A percentile compares a stretch with the other conserved stretches of the same genome.
Evolutionary conservation across 345 rosid genomes (phyloP).

Genomic region (Eucalyptus leucophloia): DNA sequence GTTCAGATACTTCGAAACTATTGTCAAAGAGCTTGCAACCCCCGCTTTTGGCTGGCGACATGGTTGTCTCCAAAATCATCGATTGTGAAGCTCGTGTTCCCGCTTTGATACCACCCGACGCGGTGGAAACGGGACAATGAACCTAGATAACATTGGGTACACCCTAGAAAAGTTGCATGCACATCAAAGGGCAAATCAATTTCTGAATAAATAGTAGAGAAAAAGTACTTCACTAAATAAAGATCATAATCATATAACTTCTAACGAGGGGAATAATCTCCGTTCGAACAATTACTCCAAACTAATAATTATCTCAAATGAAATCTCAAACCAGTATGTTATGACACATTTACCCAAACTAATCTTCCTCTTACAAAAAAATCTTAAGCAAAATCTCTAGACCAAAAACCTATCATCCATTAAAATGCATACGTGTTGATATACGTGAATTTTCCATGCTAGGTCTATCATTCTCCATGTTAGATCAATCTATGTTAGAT

Average conservation of each 20-base stretch:
- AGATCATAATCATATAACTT: not conserved
- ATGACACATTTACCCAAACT: not conserved
- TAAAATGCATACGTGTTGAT: not conserved
- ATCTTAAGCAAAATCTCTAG: not conserved
- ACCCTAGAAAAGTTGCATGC: not conserved
- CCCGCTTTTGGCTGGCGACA: not conserved
- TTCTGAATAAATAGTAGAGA: not conserved
- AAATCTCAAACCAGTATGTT: not conserved
- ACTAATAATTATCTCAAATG: not conserved
- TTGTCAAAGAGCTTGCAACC: not conserved
- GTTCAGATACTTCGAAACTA: not conserved
- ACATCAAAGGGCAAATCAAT: not conserved
- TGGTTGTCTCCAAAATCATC: not conserved
- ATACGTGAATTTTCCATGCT: not conserved
- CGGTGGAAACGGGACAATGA: not conserved
- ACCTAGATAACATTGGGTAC: not conserved
- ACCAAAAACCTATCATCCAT: not conserved
- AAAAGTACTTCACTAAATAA: not conserved
- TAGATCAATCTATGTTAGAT: not conserved
- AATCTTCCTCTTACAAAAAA: not conserved
- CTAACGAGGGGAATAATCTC: not conserved
- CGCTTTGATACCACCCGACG: not conserved
- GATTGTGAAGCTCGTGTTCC: not conserved
- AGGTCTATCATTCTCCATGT: not conserved
- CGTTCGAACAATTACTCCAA: accelerated